A percentile compares a stretch with the other conserved stretches of the same genome.
These are phyloP conservation scores for Allium sativum DNA, from an alignment of 106 monocot genomes.

Conservation along the genomic window DNA sequence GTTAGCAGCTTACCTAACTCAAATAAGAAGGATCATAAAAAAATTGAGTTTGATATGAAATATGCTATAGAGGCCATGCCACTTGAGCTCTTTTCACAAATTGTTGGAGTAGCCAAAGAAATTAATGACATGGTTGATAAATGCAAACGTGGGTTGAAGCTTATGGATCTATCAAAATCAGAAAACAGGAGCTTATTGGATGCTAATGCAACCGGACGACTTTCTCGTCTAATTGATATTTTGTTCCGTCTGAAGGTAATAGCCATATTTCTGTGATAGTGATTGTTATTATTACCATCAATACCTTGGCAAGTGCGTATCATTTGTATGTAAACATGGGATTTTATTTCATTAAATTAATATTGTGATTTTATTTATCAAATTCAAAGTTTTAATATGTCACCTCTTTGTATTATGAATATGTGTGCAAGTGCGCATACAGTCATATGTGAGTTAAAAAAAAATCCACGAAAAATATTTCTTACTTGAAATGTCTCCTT, in stretches of 20 bases:
- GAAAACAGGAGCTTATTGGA: constrained; percentile 55
- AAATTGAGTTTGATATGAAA: constrained; percentile 37
- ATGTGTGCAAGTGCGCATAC: no score
- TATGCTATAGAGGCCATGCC: constrained; percentile 66
- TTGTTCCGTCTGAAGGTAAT: constrained; percentile 65
- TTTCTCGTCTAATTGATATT: constrained; percentile 56
- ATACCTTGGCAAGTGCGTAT: no score
- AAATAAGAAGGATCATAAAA: constrained; percentile 17
- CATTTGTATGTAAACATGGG: no score
- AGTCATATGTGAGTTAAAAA: no score
- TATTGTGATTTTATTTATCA: no score
- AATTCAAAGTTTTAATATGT: no score
- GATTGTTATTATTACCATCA: no score
- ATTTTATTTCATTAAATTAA: no score
- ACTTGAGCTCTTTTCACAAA: constrained; percentile 79
- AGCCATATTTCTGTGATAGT: background rate
- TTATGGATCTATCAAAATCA: constrained; percentile 51
- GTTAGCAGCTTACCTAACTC: constrained; percentile 33
- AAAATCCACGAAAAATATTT: no score
- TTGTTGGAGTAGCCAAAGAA: constrained; percentile 51
- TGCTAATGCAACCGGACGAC: constrained; percentile 38
- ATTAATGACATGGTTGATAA: constrained; percentile 48
- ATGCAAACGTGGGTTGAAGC: constrained; percentile 46
- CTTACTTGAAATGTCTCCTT: no score
- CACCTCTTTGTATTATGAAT: no score